A percentile compares a stretch with the other conserved stretches of the same genome.
These are phyloP conservation scores for Saxophila tyrrhenica DNA, from an alignment of 495 filamentous ascomycete species.

Conservation along the genomic window DNA sequence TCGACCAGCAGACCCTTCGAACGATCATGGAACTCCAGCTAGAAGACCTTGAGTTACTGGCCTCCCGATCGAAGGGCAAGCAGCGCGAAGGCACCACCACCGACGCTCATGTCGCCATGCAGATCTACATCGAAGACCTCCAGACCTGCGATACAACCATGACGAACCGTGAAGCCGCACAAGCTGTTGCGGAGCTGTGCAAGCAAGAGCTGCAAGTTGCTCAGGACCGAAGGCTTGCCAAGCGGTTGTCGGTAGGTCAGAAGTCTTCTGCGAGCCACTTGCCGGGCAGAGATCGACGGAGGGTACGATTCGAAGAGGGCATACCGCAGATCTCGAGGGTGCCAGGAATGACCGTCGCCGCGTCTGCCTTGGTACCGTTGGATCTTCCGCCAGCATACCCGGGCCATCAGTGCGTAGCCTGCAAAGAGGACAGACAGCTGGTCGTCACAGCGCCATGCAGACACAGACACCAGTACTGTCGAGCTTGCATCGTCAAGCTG, in stretches of 20 bases:
- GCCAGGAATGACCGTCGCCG: neutral
- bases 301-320: neutral
- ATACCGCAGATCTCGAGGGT: neutral
- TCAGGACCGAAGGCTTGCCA: neutral
- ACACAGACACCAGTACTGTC: slow-evolving; percentile 9
- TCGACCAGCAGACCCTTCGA: slow-evolving; percentile 2
- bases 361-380: neutral
- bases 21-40: slow-evolving; percentile 6
- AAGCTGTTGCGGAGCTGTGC: neutral
- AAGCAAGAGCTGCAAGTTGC: neutral
- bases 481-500: slow-evolving; percentile 5
- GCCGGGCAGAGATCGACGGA: neutral
- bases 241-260: neutral
- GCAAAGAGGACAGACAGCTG: slow-evolving; percentile 3
- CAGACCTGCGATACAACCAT: neutral
- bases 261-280: neutral
- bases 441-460: slow-evolving; percentile 1
- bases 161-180: neutral
- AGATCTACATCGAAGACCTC: slow-evolving; percentile 10
- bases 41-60: slow-evolving; percentile 2
- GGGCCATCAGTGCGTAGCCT: slow-evolving; percentile 1
- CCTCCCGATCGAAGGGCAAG: slow-evolving; percentile 4
- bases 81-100: slow-evolving; percentile 4
- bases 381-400: neutral
- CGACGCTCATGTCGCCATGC: slow-evolving; percentile 3